phyloP scores from a whole-genome alignment of 768 basidiomycete species.

The Termitomyces sp. region DNA sequence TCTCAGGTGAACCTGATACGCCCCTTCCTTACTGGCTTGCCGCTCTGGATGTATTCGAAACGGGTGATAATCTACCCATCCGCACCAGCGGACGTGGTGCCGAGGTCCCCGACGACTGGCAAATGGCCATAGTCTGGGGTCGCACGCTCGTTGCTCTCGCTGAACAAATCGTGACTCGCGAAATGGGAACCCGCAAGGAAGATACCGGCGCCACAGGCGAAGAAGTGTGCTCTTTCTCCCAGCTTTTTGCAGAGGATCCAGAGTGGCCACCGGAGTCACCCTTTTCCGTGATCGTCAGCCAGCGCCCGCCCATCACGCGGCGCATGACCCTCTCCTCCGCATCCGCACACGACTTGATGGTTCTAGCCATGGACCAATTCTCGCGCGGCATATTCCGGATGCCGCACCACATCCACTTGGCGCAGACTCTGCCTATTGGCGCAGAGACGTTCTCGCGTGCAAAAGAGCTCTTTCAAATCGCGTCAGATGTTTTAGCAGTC shows the following conservation, averaged over 20 bases:
- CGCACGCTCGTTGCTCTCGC: conserved; percentile 58
- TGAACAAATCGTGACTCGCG: conserved; percentile 39
- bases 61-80: conserved; percentile 56
- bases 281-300: conserved; percentile 42
- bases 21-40: conserved; percentile 58
- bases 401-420: conserved; percentile 40
- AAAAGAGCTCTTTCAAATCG: conserved; percentile 58
- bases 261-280: conserved; percentile 48
- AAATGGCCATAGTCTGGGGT: conserved; percentile 63
- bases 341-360: conserved; percentile 45
- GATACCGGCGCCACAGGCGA: background rate
- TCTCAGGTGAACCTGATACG: conserved; percentile 47
- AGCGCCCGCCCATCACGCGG: conserved; percentile 43
- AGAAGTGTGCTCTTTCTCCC: conserved; percentile 5
- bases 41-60: conserved; percentile 69
- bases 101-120: conserved; percentile 52
- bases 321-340: conserved; percentile 39
- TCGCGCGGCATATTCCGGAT: conserved; percentile 66
- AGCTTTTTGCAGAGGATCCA: conserved; percentile 32
- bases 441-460: conserved; percentile 45
- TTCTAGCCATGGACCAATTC: conserved; percentile 65
- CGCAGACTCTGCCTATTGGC: conserved; percentile 9
- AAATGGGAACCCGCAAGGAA: conserved; percentile 9
- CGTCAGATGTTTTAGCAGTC: conserved; percentile 52
- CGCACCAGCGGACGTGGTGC: conserved; percentile 28